Evolutionary conservation across 2,329 filamentous ascomycete genomes (phyloP).

Genomic region (Nigrograna mackinnonii): DNA sequence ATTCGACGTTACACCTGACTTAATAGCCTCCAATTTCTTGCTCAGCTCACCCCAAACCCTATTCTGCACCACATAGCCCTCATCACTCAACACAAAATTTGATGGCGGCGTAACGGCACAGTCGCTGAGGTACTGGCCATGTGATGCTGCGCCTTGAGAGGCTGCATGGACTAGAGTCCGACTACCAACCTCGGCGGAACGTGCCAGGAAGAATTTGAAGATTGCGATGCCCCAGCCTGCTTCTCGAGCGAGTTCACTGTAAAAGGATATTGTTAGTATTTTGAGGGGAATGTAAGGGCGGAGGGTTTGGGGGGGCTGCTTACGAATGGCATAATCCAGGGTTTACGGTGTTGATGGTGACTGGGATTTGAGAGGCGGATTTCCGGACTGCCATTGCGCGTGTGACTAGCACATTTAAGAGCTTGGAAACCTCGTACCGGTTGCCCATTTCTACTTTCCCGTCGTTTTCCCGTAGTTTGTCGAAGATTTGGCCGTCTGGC

Average conservation of each 20-base stretch:
- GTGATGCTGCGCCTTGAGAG: slow-evolving; percentile 34
- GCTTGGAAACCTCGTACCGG: slow-evolving; percentile 33
- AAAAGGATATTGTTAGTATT: too few species aligned
- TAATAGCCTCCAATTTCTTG: slow-evolving; percentile 42
- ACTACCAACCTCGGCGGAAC: slow-evolving; percentile 44
- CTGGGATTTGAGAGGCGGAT: slow-evolving; percentile 16
- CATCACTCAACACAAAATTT: slow-evolving; percentile 38
- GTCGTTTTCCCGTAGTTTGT: slow-evolving; percentile 20
- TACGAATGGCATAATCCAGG: slow-evolving; percentile 37
- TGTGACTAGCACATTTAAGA: slow-evolving; percentile 31
- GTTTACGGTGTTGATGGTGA: slow-evolving; percentile 35
- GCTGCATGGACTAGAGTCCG: slow-evolving; percentile 45
- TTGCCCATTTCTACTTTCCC: slow-evolving; percentile 13
- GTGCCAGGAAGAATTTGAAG: slow-evolving; percentile 25
- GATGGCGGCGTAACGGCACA: slow-evolving; percentile 30
- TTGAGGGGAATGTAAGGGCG: too few species aligned
- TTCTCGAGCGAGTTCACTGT: slow-evolving; percentile 25
- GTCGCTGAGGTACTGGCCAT: slow-evolving; percentile 47
- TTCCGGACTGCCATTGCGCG: slow-evolving; percentile 24
- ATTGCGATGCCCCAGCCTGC: slow-evolving; percentile 8
- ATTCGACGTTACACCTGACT: slow-evolving; percentile 29
- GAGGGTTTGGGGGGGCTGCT: too few species aligned
- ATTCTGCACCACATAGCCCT: slow-evolving; percentile 39
- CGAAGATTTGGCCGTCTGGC: slow-evolving; percentile 29
- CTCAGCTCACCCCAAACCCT: slow-evolving; percentile 45